Evolutionary conservation across 768 basidiomycete species (phyloP), one percentile per base, ranked within the genome.

Genomic region (Ramaria rubella): DNA sequence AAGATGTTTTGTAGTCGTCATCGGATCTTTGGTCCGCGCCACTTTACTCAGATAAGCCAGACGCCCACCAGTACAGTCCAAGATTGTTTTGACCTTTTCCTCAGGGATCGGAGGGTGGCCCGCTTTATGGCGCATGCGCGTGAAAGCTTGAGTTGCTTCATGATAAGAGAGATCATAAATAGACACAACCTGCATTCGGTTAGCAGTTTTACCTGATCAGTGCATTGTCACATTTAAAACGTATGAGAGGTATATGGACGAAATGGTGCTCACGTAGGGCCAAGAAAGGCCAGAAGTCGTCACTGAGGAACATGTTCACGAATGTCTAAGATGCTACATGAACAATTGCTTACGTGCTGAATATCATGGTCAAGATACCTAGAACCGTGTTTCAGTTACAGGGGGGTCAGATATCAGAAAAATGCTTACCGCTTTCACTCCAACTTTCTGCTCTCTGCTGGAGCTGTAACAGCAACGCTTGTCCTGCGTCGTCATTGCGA

Each of bases 391-490:
- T 58, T 58, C 49, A 36, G 26, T 52, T 58, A 59, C 24, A 48
- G 31, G 57, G 23, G 30, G 58, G 24, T 50, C 38, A 57, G 29
- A 33, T 23, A 27, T 44, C 9, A 29, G 4, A 17, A 51, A 21
- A 34, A 29, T 40, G 66, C 78, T 61, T 60, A 86, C 88, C 81
- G 67, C 85, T 82, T 11, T 87, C 85, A 5, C 87, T 83, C 90
- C 94, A 94, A 5, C 84, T 71, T 67, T 94, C 92, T 5, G 89
- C 92, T 55, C 83, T 79, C 65, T 90, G 89, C 65, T 94, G 93
- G 17, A 94, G 76, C 63, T 91, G 90, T 55, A 93, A 71, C n/a
- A 96, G 73, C 72, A 94, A 80, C 40, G 86, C 81, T 60, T 78
- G 75, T 0, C 91, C 90, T 26, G 81, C 82, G 9, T 87, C 86